Percentiles rank a stretch among this genome's conserved stretches.
Conservation (phyloP, 2,329 filamentous ascomycete genomes). For the Sclerotinia subarctica region DNA sequence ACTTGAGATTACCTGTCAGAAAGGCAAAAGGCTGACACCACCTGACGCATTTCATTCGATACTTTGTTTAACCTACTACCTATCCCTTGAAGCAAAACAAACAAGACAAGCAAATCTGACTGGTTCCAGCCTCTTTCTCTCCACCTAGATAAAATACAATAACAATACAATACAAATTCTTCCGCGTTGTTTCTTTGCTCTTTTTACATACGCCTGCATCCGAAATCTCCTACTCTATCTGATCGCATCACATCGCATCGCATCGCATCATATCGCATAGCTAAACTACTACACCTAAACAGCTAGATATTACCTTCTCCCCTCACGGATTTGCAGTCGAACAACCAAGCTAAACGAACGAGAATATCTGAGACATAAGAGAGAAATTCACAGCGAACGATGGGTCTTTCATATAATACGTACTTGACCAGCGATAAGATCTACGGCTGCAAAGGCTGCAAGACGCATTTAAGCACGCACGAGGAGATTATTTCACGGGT, state of each 20-base stretch:
- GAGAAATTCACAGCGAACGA: not conserved
- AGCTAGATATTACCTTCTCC: not conserved
- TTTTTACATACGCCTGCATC: not conserved
- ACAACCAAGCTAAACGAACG: not conserved
- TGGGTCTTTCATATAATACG: constrained; percentile 89
- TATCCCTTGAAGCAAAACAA: not conserved
- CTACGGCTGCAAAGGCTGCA: constrained; percentile 92
- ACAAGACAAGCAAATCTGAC: not conserved
- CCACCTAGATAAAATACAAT: not conserved
- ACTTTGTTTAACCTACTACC: no score
- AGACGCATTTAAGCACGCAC: constrained; percentile 90
- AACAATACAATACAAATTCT: not conserved
- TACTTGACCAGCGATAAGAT: constrained; percentile 85
- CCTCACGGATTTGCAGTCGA: not conserved
- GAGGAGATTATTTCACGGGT: constrained; percentile 95
- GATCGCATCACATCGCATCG: not conserved
- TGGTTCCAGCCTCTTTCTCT: not conserved
- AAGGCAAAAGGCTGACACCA: not conserved
- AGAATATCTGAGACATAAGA: not conserved
- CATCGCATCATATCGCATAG: not conserved
- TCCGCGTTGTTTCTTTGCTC: not conserved
- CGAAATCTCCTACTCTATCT: not conserved
- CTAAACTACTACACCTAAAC: not conserved
- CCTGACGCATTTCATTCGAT: not conserved
- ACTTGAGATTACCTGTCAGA: not conserved